Evolutionary conservation across 176 grass and related monocot genomes (phyloP).

Genomic region (Chrysopogon serrulatus): DNA sequence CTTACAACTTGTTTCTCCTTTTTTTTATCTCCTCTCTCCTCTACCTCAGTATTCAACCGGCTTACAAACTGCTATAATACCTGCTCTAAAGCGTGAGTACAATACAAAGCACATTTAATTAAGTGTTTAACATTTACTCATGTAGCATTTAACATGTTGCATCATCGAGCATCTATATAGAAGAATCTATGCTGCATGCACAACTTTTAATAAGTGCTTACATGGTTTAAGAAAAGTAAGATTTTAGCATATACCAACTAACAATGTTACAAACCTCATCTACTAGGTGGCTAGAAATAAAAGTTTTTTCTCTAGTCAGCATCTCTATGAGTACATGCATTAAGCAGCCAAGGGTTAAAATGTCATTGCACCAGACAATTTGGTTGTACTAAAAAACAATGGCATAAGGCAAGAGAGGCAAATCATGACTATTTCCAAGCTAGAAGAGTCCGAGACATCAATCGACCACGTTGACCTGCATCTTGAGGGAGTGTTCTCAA

Average conservation of each 20-base stretch:
- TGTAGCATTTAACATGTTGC: not conserved
- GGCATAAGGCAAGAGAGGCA: not conserved
- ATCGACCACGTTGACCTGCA: not conserved
- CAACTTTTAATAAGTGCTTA: not conserved
- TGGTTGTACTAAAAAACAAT: not conserved
- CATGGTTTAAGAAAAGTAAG: not conserved
- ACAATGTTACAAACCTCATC: too few relatives aligned
- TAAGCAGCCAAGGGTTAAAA: not conserved
- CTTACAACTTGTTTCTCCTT: too few relatives aligned
- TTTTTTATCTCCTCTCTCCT: too few relatives aligned
- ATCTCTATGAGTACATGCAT: not conserved
- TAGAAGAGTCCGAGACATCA: not conserved
- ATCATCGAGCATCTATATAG: not conserved
- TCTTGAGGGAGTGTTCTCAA: not conserved
- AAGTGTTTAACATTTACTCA: too few relatives aligned
- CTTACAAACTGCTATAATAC: too few relatives aligned
- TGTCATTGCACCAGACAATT: not conserved
- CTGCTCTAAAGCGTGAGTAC: too few relatives aligned
- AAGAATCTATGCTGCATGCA: not conserved
- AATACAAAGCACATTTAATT: too few relatives aligned
- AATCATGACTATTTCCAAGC: not conserved
- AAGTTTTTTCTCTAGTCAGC: not conserved
- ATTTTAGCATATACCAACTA: not conserved
- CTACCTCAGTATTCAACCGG: too few relatives aligned
- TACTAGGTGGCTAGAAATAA: too few relatives aligned